Evolutionary conservation across 2,329 filamentous ascomycete species (phyloP).

Genomic region (Trichoderma atroviride): DNA sequence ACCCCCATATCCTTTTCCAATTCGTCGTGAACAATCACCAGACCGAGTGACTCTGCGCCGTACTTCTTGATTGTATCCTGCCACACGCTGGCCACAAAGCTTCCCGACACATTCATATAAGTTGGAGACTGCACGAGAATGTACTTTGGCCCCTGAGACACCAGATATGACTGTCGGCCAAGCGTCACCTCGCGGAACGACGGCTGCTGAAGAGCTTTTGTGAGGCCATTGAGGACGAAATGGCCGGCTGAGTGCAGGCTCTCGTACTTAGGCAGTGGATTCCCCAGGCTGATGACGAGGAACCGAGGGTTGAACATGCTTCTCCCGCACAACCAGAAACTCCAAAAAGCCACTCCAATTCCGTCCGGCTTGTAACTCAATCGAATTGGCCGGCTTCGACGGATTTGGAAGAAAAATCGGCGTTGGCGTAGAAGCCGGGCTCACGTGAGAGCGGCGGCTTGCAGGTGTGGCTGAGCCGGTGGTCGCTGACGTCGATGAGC

Average conservation of each 20-base stretch:
- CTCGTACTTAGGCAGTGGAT: constrained; percentile 72
- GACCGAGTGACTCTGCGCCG: constrained; percentile 41
- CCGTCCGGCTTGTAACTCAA: constrained; percentile 19
- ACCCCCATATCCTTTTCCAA: constrained; percentile 72
- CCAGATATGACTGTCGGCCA: constrained; percentile 56
- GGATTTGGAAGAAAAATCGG: not conserved
- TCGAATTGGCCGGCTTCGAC: not conserved
- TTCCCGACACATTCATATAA: constrained; percentile 84
- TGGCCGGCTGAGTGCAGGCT: constrained; percentile 90
- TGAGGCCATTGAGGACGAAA: constrained; percentile 67
- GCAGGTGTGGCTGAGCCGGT: constrained; percentile 27
- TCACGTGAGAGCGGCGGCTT: constrained; percentile 36
- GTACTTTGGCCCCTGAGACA: constrained; percentile 54
- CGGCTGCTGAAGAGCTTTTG: constrained; percentile 49
- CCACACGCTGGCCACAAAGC: constrained; percentile 69
- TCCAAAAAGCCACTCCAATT: constrained; percentile 8
- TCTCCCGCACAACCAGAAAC: constrained; percentile 30
- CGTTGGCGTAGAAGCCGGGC: constrained; percentile 29
- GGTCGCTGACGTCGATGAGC: constrained; percentile 33
- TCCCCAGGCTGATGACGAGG: constrained; percentile 85
- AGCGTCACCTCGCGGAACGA: constrained; percentile 50
- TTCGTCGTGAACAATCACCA: constrained; percentile 89
- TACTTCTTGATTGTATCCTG: constrained; percentile 52
- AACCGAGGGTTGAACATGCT: constrained; percentile 54
- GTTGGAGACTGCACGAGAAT: constrained; percentile 74